Evolutionary conservation across 2,329 filamentous ascomycete species (phyloP), one percentile per base, ranked within the genome.

Genomic region (Canariomyces notabilis): DNA sequence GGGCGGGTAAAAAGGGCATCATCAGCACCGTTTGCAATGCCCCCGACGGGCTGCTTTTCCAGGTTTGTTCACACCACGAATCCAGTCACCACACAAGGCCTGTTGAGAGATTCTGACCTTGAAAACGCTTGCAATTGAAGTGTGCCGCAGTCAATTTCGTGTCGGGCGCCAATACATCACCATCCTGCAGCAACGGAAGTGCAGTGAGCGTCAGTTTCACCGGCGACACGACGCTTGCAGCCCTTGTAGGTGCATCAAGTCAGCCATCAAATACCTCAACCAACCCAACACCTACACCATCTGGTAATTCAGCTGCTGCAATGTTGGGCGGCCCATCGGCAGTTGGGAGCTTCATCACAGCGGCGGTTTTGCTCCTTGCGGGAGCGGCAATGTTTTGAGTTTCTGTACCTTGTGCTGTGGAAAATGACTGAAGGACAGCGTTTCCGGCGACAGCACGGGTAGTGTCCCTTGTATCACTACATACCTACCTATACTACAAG

Each of bases 131-230:
- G 23, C 6, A 4, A n/a, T n/a, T n/a, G n/a, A 42, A 80, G 76
- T 80, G 77, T 57, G 64, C 76, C 34, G 68, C 70, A 26, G 74
- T 79, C 53, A 74, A 74, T 52, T 81, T 81, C 54, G 74, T 82
- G 51, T 57, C 61, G 4, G 72, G 72, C 37, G 58, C 58, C 12
- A 61, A 55, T 26, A 40, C 58, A 2, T 2, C 38, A 5, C n/a
- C 45, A 2, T 36, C 18, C 4, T 75, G 72, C 61, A 64, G 50
- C 29, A 75, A 74, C 55, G 60, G 51, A 23, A 64, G 62, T 12
- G 53, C 59, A 37, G 58, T 70, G n/a, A 57, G 57, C 2, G 62
- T 55, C 2, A 51, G 53, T 2, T 68, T 64, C 45, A 49, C 39
- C 7, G 44, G 49, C 6, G 68, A 70, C 51, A 15, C 53, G 9